These are phyloP conservation scores for Plasmodium knowlesi DNA, from an alignment of 169 alveolate genomes.

Conservation along the genomic window DNA sequence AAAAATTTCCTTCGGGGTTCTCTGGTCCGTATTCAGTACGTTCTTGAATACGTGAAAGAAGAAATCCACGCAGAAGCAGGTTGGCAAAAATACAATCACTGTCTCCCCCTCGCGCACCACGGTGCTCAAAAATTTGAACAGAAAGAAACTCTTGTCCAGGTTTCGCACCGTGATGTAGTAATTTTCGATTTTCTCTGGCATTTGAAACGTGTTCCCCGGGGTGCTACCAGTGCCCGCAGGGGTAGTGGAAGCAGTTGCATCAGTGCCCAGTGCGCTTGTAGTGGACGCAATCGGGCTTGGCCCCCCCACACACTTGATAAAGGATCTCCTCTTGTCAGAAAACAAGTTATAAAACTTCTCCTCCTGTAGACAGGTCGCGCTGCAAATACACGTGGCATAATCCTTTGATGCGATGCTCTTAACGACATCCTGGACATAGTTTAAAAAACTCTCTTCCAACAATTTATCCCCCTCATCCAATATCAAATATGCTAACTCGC, in stretches of 20 bases:
- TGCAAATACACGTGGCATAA: constrained; percentile 52
- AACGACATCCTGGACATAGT: constrained; percentile 28
- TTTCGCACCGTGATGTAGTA: constrained; percentile 46
- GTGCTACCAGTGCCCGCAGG: neutral
- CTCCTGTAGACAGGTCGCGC: constrained; percentile 62
- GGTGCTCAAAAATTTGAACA: constrained; percentile 52
- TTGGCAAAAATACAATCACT: constrained; percentile 32
- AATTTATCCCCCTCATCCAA: constrained; percentile 69
- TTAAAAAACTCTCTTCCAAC: constrained; percentile 57
- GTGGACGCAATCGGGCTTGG: neutral
- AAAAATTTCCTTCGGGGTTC: neutral
- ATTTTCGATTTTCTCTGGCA: constrained; percentile 39
- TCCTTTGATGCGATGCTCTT: constrained; percentile 17
- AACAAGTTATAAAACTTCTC: constrained; percentile 50
- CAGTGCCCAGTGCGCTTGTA: neutral
- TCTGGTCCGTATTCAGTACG: constrained; percentile 7
- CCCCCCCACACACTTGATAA: constrained; percentile 25
- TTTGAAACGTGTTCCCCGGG: constrained; percentile 12
- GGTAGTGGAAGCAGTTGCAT: neutral
- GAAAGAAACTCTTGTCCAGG: constrained; percentile 44
- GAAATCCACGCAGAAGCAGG: constrained; percentile 57
- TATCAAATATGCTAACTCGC: constrained; percentile 28
- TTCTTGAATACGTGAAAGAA: constrained; percentile 49
- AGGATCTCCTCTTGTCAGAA: constrained; percentile 11
- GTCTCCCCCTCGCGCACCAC: constrained; percentile 30